Evolutionary conservation across 768 basidiomycete species (phyloP), one percentile per base, ranked within the genome.

Genomic region (Leccinum variicolor): DNA sequence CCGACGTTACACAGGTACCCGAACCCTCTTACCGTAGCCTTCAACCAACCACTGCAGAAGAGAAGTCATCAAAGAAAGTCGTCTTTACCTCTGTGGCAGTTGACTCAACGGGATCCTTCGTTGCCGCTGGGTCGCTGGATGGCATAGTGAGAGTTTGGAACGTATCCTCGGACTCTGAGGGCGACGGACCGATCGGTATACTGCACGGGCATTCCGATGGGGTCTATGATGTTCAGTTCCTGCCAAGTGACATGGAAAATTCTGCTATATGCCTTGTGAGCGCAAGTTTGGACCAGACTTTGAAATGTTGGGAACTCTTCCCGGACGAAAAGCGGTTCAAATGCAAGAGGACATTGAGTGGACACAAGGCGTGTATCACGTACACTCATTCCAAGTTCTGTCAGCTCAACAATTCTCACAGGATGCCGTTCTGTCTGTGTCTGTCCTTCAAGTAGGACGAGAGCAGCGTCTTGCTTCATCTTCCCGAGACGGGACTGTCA

Each of bases 41-140:
- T 45, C 62, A 50, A 25, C 62, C 64, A 33, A 31, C 62, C 19
- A 59, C 14, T 26, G 17, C 52, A 13, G 64, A 59, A 57, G 62
- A 64, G 50, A 59, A 54, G 33, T 52, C 57, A 1, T 58, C 64
- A 14, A 57, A 69, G 26, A 64, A 71, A 9, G 57, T 61, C 23
- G 71, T 70, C 49, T 66, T 70, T 26, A 73, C 71, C 48, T 73
- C 71, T 2, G 61, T 73, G 23, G 31, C 71, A 1, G 64, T 73
- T 25, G 66, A 74, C 52, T 31, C 50, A 2, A 56, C 64, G 55
- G 78, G 80, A 4, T 73, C 70, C 49, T 74, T 79, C 54, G 75
- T 82, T 19, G 83, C 81, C 36, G 77, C 82, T 34, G 83, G 81
- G 9, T 75, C 74, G 31, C 74, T 84, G n/a, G 81, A 83, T 63